Evolutionary conservation across 257 asterid genomes (phyloP).

Genomic region (Primulina huaijiensis): DNA sequence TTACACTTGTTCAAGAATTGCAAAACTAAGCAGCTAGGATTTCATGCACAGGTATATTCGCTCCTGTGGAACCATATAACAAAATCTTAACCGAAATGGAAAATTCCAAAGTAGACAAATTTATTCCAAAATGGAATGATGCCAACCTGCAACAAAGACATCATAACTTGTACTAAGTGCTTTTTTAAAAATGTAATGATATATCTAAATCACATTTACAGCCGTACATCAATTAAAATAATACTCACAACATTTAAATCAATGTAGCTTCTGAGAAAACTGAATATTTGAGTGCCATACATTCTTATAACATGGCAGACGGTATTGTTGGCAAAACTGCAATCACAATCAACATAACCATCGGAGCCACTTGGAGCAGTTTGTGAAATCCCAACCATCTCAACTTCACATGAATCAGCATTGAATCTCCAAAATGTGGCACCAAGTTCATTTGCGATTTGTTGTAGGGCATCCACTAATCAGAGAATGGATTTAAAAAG

Average conservation of each 20-base stretch:
- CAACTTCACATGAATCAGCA: slow-evolving; percentile 54
- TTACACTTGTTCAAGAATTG: neutral
- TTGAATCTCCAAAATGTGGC: slow-evolving; percentile 61
- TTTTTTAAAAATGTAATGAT: neutral
- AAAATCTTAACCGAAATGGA: neutral
- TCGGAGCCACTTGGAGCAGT: slow-evolving; percentile 50
- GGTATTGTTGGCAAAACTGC: slow-evolving; percentile 41
- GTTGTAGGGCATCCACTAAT: slow-evolving; percentile 66
- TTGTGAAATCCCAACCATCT: slow-evolving; percentile 49
- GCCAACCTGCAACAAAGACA: neutral
- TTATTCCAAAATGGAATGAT: neutral
- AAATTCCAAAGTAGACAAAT: too few species aligned
- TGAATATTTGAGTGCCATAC: slow-evolving; percentile 34
- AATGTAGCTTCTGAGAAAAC: neutral
- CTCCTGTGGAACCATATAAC: neutral
- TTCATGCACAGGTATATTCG: neutral
- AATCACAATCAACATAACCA: slow-evolving; percentile 52
- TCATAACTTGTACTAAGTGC: neutral
- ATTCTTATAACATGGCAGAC: slow-evolving; percentile 61
- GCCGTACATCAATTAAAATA: neutral
- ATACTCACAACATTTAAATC: neutral
- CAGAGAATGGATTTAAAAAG: neutral
- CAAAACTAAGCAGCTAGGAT: neutral
- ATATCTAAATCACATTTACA: neutral
- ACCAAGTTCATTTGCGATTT: slow-evolving; percentile 72